phyloP scores from a whole-genome alignment of 495 filamentous ascomycete species.

The Neurospora tetrasperma region DNA sequence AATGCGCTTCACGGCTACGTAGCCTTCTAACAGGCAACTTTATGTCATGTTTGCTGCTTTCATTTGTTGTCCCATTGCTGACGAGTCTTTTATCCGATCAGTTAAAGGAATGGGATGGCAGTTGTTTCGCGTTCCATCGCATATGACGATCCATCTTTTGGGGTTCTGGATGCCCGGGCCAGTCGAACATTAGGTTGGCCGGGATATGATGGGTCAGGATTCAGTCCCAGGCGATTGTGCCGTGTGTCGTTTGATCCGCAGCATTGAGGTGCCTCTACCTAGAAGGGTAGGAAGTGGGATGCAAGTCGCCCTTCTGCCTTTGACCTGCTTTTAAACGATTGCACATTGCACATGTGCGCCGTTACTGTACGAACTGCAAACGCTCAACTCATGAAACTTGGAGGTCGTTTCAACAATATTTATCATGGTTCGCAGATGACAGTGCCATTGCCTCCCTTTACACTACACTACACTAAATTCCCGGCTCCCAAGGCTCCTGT shows the following conservation, averaged over 20 bases:
- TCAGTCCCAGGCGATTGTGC: not conserved
- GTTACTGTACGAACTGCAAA: not conserved
- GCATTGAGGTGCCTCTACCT: not conserved
- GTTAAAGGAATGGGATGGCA: not conserved
- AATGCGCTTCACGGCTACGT: not conserved
- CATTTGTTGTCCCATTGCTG: not conserved
- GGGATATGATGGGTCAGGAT: not conserved
- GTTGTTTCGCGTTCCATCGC: not conserved
- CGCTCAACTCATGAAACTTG: not conserved
- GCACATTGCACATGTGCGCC: not conserved
- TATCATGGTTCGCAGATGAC: not conserved
- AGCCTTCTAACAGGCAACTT: not conserved
- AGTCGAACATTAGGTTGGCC: not conserved
- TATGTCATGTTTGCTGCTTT: not conserved
- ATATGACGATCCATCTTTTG: not conserved
- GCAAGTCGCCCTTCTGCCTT: not conserved
- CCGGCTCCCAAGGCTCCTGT: not conserved
- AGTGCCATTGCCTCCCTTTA: not conserved
- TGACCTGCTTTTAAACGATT: not conserved
- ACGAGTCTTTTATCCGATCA: not conserved
- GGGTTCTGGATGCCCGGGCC: not conserved
- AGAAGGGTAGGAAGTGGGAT: not conserved
- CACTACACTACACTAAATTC: too few species aligned
- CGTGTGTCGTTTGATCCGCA: not conserved
- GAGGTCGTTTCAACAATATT: not conserved